Conservation (phyloP, 1,284 basidiomycete genomes). For the Trametes polyzona region DNA sequence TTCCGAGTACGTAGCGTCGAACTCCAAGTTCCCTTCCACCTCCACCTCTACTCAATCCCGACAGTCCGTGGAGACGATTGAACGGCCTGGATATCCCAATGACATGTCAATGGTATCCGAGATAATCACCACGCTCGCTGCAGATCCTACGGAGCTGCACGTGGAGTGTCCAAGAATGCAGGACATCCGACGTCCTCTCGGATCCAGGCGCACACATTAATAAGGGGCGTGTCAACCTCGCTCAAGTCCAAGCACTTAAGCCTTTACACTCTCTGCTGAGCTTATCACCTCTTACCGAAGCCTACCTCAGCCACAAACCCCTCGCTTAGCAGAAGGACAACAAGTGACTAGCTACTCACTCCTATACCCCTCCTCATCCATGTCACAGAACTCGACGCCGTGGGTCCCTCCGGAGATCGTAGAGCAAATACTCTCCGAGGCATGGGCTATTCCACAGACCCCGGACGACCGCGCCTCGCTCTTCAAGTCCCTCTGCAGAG, state of each 20-base stretch:
- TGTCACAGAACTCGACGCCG: constrained; percentile 1
- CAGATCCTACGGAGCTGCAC: background rate
- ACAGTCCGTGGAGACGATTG: too few species aligned
- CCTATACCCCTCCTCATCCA: background rate
- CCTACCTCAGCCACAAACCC: too few species aligned
- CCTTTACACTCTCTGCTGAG: background rate
- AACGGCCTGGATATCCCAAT: too few species aligned
- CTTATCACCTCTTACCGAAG: too few species aligned
- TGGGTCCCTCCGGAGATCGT: constrained; percentile 42
- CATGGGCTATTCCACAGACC: constrained; percentile 38
- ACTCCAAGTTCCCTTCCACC: too few species aligned
- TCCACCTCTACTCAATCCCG: too few species aligned
- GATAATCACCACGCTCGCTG: too few species aligned
- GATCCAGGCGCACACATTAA: constrained; percentile 2
- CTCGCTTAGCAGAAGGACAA: too few species aligned
- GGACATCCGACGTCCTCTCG: constrained; percentile 4
- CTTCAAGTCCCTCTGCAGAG: constrained; percentile 36
- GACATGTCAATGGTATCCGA: background rate
- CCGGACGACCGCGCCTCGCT: constrained; percentile 37
- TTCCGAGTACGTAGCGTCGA: too few species aligned
- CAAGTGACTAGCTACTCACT: too few species aligned
- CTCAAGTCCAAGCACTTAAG: background rate
- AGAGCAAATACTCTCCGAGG: constrained; percentile 38
- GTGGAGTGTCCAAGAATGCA: background rate
- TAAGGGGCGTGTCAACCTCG: background rate